Evolutionary conservation across 2,329 filamentous ascomycete species (phyloP), one percentile per base, ranked within the genome.

Genomic region (Epichloe aotearoae): DNA sequence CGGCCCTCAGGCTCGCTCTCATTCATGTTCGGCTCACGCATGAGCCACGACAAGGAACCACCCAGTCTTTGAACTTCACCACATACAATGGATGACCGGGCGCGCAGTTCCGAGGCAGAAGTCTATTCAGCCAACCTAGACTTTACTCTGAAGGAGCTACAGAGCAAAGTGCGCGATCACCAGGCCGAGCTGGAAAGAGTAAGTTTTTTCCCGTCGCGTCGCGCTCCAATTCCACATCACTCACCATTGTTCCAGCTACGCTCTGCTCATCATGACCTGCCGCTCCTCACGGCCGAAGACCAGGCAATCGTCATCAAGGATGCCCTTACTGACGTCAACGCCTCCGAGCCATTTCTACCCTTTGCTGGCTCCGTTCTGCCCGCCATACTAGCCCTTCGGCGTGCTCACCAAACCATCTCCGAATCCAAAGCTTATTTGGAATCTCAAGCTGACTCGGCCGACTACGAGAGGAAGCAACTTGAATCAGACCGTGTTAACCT

Each of bases 341-440:
- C 76, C 42, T 73, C 75, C 14, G 74, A 82, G 48, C 82, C 84
- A 8, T 80, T 80, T 57, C 69, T 91, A 20, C 86, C 87, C 3
- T 72, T 74, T 23, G 69, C 79, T 10, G 78, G 76, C 47, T 91
- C 87, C 19, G 73, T 83, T 5, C 66, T 93, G 6, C 85, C 86
- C 3, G 79, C 82, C 6, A 71, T 94, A 4, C 63, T 93, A 40
- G 86, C 87, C 5, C 67, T 88, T 50, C 80, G 84, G 48, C 80
- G 77, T 58, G 82, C 83, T 3, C 75, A 83, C 52, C 73, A 76
- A 51, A 81, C 80, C 15, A 76, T 86, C 46, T 65, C 73, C 53
- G 82, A 87, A 57, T 84, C 82, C 17, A 80, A 78, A 56, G 67
- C 70, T 19, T 81, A 81, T 49, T 72, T 87, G 12, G 61, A 64